A percentile compares a stretch with the other conserved stretches of the same genome.
phyloP scores from a whole-genome alignment of 2,329 filamentous ascomycete genomes.

The Fusarium sp. region DNA sequence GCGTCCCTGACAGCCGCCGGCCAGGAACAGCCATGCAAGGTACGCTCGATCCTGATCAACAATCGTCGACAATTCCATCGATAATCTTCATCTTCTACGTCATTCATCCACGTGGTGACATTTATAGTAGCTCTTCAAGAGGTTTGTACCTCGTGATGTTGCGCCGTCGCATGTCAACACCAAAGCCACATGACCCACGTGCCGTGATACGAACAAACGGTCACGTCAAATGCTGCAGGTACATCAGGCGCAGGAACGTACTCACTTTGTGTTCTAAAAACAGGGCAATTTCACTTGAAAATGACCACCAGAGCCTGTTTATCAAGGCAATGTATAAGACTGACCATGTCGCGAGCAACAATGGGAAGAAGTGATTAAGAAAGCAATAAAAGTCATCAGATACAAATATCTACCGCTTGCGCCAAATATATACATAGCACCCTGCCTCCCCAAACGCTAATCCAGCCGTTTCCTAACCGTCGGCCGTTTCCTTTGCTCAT shows the following conservation, averaged over 20 bases:
- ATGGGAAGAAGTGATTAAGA: slow-evolving; percentile 22
- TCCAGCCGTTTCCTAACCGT: slow-evolving; percentile 55
- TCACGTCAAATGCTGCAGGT: slow-evolving; percentile 36
- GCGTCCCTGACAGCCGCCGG: slow-evolving; percentile 23
- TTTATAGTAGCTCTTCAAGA: slow-evolving; percentile 2
- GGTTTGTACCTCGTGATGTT: slow-evolving; percentile 34
- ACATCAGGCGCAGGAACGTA: slow-evolving; percentile 42
- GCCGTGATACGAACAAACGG: slow-evolving; percentile 39
- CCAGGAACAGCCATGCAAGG: slow-evolving; percentile 39
- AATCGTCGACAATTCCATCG: slow-evolving; percentile 23
- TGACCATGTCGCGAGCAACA: slow-evolving; percentile 32
- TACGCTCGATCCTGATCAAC: slow-evolving; percentile 21
- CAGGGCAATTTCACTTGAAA: slow-evolving; percentile 35
- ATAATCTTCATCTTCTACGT: slow-evolving; percentile 16
- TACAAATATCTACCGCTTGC: slow-evolving; percentile 53
- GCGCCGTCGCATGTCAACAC: slow-evolving; percentile 40
- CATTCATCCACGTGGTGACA: slow-evolving; percentile 38
- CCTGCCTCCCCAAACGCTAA: slow-evolving; percentile 50
- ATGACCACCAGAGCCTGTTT: slow-evolving; percentile 36
- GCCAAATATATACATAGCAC: slow-evolving; percentile 54
- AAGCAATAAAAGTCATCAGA: slow-evolving; percentile 51
- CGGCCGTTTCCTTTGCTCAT: slow-evolving; percentile 56
- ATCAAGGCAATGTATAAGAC: slow-evolving; percentile 15
- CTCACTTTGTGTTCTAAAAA: slow-evolving; percentile 39
- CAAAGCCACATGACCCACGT: slow-evolving; percentile 42